Conservation (phyloP, 2,329 filamentous ascomycete species). For the Chaetomiaceae sp. region DNA sequence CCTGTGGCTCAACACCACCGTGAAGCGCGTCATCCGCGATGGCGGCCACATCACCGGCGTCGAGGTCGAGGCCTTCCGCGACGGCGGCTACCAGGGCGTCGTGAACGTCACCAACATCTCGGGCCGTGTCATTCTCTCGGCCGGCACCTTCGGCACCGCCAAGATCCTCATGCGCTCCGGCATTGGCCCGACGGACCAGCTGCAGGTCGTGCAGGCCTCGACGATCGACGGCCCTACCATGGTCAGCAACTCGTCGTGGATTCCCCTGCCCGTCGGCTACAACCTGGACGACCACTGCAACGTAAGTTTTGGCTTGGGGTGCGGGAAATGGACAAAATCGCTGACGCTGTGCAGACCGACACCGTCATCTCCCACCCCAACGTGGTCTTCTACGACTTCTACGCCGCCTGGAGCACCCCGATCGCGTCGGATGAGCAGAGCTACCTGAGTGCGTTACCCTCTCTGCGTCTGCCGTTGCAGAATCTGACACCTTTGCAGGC, state of each 20-base stretch:
- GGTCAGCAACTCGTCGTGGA: constrained; percentile 40
- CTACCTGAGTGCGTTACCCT: constrained; percentile 36
- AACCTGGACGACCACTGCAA: constrained; percentile 43
- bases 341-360: constrained; percentile 36
- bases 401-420: constrained; percentile 49
- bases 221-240: constrained; percentile 39
- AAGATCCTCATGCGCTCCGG: constrained; percentile 59
- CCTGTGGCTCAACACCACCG: constrained; percentile 54
- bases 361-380: constrained; percentile 38
- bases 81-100: constrained; percentile 48
- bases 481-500: constrained; percentile 26
- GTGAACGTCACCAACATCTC: constrained; percentile 49
- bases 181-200: constrained; percentile 52
- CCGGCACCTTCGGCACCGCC: constrained; percentile 55
- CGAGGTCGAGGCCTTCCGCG: constrained; percentile 43
- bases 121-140: constrained; percentile 56
- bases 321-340: neutral
- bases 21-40: constrained; percentile 53
- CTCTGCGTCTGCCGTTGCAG: neutral
- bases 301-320: constrained; percentile 20
- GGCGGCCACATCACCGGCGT: constrained; percentile 55
- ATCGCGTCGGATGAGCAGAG: constrained; percentile 36
- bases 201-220: constrained; percentile 38
- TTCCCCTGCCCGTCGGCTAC: constrained; percentile 43
- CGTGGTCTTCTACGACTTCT: constrained; percentile 58